phyloP scores from a whole-genome alignment of 2,329 filamentous ascomycete genomes.

The Colletotrichum tamarilloi region DNA sequence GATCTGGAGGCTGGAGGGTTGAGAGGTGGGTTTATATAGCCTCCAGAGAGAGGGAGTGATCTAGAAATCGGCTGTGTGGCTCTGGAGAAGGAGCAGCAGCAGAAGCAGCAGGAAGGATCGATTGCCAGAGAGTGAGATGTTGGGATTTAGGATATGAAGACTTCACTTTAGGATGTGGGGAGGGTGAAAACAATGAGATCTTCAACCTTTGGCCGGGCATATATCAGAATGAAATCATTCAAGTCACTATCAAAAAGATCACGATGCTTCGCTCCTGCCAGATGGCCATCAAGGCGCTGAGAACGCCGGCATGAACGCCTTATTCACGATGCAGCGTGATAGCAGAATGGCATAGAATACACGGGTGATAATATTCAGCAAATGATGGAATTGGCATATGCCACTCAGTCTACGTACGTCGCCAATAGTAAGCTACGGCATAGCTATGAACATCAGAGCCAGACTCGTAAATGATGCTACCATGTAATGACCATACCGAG shows the following conservation, averaged over 20 bases:
- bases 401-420: not conserved
- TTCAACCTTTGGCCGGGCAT: not conserved
- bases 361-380: not conserved
- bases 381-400: not conserved
- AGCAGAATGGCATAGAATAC: not conserved
- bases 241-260: too few species aligned
- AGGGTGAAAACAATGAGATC: not conserved
- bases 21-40: not conserved
- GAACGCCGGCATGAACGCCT: too few species aligned
- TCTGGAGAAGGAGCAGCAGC: not conserved
- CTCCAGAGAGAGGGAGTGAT: not conserved
- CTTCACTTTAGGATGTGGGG: not conserved
- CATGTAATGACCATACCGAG: not conserved
- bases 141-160: not conserved
- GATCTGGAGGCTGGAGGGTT: not conserved
- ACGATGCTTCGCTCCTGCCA: too few species aligned
- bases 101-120: not conserved
- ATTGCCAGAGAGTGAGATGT: not conserved
- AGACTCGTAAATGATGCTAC: not conserved
- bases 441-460: not conserved
- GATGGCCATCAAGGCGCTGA: too few species aligned
- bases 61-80: not conserved
- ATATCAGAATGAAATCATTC: too few species aligned
- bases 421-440: not conserved
- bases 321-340: too few species aligned